Conservation (phyloP, 805 yeast genomes). For the Wilhelminamyces savonicus region DNA sequence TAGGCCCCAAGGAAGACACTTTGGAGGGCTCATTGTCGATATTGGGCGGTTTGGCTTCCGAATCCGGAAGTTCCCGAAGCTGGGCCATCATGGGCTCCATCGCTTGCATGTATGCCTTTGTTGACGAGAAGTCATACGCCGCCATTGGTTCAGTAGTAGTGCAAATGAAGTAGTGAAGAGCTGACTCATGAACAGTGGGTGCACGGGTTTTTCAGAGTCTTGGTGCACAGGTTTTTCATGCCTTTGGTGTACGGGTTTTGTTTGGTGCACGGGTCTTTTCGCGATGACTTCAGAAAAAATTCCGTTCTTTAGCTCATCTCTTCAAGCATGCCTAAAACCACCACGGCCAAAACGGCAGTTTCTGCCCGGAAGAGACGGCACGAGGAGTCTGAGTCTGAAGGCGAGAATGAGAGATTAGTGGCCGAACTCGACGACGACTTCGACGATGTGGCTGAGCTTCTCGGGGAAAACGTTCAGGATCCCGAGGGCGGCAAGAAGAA, state of each 20-base stretch:
- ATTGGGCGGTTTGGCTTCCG: slow-evolving; percentile 24
- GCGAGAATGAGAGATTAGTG: slow-evolving; percentile 39
- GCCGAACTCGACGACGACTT: slow-evolving; percentile 51
- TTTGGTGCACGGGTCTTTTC: too few species aligned
- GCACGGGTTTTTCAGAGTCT: too few species aligned
- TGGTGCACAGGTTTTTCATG: too few species aligned
- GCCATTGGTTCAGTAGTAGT: slow-evolving; percentile 27
- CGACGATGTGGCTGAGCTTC: slow-evolving; percentile 49
- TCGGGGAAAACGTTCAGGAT: slow-evolving; percentile 39
- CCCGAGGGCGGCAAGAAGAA: slow-evolving; percentile 26
- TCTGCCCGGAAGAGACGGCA: too few species aligned
- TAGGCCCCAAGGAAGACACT: slow-evolving; percentile 18
- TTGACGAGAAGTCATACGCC: slow-evolving; percentile 47
- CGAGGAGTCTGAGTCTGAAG: slow-evolving; percentile 17
- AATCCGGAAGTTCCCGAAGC: slow-evolving; percentile 24
- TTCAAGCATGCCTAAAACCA: too few species aligned
- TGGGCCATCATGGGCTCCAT: slow-evolving; percentile 64
- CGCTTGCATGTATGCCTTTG: slow-evolving; percentile 73
- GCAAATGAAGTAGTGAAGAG: neutral
- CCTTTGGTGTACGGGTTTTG: too few species aligned
- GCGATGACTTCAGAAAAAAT: too few species aligned
- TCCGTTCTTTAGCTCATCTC: too few species aligned
- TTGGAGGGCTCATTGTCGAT: slow-evolving; percentile 30
- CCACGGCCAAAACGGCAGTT: too few species aligned
- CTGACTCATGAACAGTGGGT: too few species aligned